Percentiles rank a stretch among this genome's conserved stretches.
These are phyloP conservation scores for Neocatenulostroma microsporum DNA, from an alignment of 2,329 filamentous ascomycete genomes.

Conservation along the genomic window DNA sequence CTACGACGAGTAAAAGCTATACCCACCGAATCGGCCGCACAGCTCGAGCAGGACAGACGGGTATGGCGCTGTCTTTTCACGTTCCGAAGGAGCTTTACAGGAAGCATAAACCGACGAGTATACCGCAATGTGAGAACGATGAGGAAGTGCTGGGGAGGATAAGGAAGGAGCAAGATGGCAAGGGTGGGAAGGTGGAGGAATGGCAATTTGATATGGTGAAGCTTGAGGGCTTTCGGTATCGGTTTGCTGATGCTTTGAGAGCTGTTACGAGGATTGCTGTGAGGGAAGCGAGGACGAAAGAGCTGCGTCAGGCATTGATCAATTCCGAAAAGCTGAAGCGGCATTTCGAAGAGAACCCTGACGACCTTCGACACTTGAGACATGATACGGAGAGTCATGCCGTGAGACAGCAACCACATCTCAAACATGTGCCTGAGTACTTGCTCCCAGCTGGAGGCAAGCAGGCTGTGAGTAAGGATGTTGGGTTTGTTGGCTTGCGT, in stretches of 20 bases:
- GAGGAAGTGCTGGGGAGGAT: slow-evolving; percentile 79
- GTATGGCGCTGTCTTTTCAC: slow-evolving; percentile 94
- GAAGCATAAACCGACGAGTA: slow-evolving; percentile 81
- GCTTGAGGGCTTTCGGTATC: slow-evolving; percentile 88
- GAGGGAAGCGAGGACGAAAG: slow-evolving; percentile 78
- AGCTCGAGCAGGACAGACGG: slow-evolving; percentile 79
- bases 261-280: slow-evolving; percentile 85
- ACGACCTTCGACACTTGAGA: slow-evolving; percentile 75
- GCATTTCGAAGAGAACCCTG: slow-evolving; percentile 95
- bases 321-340: slow-evolving; percentile 91
- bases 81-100: slow-evolving; percentile 73
- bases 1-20: slow-evolving; percentile 79
- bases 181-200: slow-evolving; percentile 72
- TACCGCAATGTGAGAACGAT: slow-evolving; percentile 69
- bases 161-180: slow-evolving; percentile 66
- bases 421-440: slow-evolving; percentile 93
- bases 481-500: slow-evolving; percentile 66
- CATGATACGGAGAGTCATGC: slow-evolving; percentile 85
- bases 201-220: slow-evolving; percentile 94
- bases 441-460: slow-evolving; percentile 68
- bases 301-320: slow-evolving; percentile 80
- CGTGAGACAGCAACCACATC: slow-evolving; percentile 75
- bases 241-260: slow-evolving; percentile 84
- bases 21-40: slow-evolving; percentile 96
- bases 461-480: slow-evolving; percentile 55